Percentiles rank a stretch among this genome's conserved stretches.
phyloP scores from a whole-genome alignment of 441 rosid genomes.

The Theobroma grandiflorum region DNA sequence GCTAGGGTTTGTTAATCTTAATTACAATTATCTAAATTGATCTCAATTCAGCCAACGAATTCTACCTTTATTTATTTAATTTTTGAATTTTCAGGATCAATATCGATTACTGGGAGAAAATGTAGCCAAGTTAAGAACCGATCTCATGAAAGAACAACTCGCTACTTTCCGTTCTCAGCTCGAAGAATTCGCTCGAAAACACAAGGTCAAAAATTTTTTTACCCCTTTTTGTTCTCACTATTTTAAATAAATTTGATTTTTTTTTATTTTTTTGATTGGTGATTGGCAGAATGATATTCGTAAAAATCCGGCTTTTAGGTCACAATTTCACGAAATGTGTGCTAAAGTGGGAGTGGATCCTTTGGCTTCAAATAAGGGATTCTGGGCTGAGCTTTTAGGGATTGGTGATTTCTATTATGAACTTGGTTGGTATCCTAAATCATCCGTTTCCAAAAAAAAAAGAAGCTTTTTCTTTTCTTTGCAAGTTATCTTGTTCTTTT shows the following conservation, averaged over 20 bases:
- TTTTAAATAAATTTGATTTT: neutral
- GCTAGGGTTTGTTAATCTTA: slow-evolving; percentile 64
- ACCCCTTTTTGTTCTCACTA: neutral
- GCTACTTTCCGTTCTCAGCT: slow-evolving; percentile 88
- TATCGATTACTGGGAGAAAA: slow-evolving; percentile 87
- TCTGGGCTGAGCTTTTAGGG: slow-evolving; percentile 93
- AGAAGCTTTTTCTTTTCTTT: neutral
- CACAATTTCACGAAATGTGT: slow-evolving; percentile 96
- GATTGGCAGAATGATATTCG: slow-evolving; percentile 77
- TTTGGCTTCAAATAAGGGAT: slow-evolving; percentile 88
- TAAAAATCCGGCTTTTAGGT: slow-evolving; percentile 87
- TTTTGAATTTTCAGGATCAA: slow-evolving; percentile 56
- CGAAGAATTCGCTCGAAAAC: slow-evolving; percentile 81
- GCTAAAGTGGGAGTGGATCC: slow-evolving; percentile 98
- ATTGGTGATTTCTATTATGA: slow-evolving; percentile 97
- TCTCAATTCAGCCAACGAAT: neutral
- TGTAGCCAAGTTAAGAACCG: slow-evolving; percentile 86
- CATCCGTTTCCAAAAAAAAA: neutral
- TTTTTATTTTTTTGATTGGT: neutral
- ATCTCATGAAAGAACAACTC: slow-evolving; percentile 97
- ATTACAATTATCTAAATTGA: neutral
- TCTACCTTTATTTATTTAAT: neutral
- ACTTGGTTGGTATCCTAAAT: slow-evolving; percentile 57
- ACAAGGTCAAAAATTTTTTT: neutral
- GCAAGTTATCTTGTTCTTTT: neutral